phyloP scores from a whole-genome alignment of 2,329 filamentous ascomycete genomes.

The Parascedosporium putredinis region DNA sequence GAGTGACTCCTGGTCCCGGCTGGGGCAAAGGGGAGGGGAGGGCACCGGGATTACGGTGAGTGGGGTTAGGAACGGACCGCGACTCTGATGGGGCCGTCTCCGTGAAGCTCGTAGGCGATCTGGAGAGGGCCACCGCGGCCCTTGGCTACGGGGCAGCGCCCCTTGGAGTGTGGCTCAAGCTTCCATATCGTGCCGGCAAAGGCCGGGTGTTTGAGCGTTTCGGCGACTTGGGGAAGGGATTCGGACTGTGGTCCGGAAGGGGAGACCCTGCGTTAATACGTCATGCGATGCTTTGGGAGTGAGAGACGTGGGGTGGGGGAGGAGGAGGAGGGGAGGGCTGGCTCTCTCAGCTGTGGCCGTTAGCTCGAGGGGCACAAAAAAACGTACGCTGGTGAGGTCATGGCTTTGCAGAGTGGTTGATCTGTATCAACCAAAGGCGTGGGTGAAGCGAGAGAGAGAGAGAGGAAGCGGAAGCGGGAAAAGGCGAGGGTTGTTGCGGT shows the following conservation, averaged over 20 bases:
- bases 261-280: too few species aligned
- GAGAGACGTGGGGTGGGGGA: too few species aligned
- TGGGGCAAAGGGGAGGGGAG: too few species aligned
- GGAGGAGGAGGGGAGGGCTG: too few species aligned
- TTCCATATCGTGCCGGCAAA: slow-evolving; percentile 58
- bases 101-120: slow-evolving; percentile 73
- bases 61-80: too few species aligned
- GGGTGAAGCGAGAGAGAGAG: neutral
- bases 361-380: too few species aligned
- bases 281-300: too few species aligned
- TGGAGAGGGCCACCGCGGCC: slow-evolving; percentile 64
- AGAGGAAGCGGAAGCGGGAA: neutral
- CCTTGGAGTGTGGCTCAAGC: slow-evolving; percentile 54
- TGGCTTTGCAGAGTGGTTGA: too few species aligned
- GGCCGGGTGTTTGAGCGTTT: slow-evolving; percentile 55
- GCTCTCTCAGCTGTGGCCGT: too few species aligned
- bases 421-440: too few species aligned
- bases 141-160: slow-evolving; percentile 53
- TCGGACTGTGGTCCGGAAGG: neutral
- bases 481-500: neutral
- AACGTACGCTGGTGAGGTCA: neutral
- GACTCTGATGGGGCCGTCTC: slow-evolving; percentile 59
- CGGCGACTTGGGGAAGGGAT: slow-evolving; percentile 34
- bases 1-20: too few species aligned
- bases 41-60: too few species aligned